Evolutionary conservation across 768 basidiomycete genomes (phyloP).

Genomic region (Serpula lacrymans): DNA sequence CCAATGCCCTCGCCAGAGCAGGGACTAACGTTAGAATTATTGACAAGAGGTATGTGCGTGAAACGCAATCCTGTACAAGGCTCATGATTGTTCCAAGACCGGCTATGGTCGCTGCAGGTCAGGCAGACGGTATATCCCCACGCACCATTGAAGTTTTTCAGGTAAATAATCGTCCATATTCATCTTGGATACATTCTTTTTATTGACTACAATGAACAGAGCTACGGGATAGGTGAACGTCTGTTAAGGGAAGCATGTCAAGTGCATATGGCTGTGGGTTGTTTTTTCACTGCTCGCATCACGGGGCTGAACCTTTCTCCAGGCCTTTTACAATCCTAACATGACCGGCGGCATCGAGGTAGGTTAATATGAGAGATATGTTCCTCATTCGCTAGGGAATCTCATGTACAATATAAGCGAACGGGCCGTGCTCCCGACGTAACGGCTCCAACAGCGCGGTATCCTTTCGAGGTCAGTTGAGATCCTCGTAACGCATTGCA

Average conservation of each 20-base stretch:
- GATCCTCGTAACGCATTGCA: neutral
- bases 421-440: constrained; percentile 61
- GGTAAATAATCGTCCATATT: constrained; percentile 17
- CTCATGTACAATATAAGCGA: constrained; percentile 36
- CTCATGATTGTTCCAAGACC: constrained; percentile 9
- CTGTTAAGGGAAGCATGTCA: constrained; percentile 59
- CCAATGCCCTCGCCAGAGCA: constrained; percentile 36
- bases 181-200: constrained; percentile 1
- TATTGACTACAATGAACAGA: constrained; percentile 35
- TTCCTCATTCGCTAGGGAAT: neutral
- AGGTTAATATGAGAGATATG: too few species aligned
- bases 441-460: constrained; percentile 57
- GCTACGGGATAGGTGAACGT: constrained; percentile 68
- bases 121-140: constrained; percentile 26
- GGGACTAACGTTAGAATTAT: constrained; percentile 36
- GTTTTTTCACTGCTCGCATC: neutral
- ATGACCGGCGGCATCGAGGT: constrained; percentile 61
- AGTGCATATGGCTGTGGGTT: constrained; percentile 61
- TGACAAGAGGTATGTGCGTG: constrained; percentile 33
- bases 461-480: constrained; percentile 59
- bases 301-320: neutral
- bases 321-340: constrained; percentile 77
- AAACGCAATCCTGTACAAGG: neutral
- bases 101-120: constrained; percentile 16
- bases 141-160: constrained; percentile 43